Conservation (phyloP, 2,329 filamentous ascomycete genomes). For the Alternaria sp. region DNA sequence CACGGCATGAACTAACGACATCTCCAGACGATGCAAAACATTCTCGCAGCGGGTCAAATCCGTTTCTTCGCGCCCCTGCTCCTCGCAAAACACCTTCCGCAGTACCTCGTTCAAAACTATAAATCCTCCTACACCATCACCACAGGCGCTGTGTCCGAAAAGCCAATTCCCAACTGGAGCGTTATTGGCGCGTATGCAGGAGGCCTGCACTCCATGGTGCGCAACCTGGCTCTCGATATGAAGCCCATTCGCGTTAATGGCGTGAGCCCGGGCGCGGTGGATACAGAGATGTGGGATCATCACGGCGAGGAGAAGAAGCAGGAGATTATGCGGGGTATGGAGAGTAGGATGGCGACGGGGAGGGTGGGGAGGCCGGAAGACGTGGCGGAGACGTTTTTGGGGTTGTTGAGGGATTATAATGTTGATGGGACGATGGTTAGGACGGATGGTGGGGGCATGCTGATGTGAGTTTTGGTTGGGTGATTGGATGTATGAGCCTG, state of each 20-base stretch:
- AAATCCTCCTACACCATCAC: constrained; percentile 64
- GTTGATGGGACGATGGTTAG: constrained; percentile 53
- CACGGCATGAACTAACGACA: not conserved
- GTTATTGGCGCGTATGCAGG: constrained; percentile 58
- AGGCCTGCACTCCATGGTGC: constrained; percentile 60
- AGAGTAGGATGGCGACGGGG: constrained; percentile 34
- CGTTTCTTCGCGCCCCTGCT: constrained; percentile 61
- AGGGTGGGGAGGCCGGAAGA: constrained; percentile 37
- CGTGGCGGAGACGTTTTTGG: constrained; percentile 56
- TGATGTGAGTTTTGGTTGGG: constrained; percentile 6
- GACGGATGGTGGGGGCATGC: constrained; percentile 50
- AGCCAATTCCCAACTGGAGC: constrained; percentile 60
- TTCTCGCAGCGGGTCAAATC: constrained; percentile 56
- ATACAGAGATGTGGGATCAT: constrained; percentile 52
- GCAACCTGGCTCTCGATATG: constrained; percentile 67
- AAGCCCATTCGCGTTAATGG: constrained; percentile 69
- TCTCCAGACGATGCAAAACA: constrained; percentile 44
- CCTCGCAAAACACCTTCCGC: constrained; percentile 58
- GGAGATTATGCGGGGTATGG: constrained; percentile 26
- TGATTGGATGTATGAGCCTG: not conserved
- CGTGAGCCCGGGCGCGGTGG: constrained; percentile 62
- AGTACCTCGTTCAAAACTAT: constrained; percentile 52
- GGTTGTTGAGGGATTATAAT: constrained; percentile 56
- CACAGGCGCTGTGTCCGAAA: constrained; percentile 59
- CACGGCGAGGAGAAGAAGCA: constrained; percentile 35